phyloP scores from a whole-genome alignment of 2,329 filamentous ascomycete genomes.

The Pseudopyricularia javanii region DNA sequence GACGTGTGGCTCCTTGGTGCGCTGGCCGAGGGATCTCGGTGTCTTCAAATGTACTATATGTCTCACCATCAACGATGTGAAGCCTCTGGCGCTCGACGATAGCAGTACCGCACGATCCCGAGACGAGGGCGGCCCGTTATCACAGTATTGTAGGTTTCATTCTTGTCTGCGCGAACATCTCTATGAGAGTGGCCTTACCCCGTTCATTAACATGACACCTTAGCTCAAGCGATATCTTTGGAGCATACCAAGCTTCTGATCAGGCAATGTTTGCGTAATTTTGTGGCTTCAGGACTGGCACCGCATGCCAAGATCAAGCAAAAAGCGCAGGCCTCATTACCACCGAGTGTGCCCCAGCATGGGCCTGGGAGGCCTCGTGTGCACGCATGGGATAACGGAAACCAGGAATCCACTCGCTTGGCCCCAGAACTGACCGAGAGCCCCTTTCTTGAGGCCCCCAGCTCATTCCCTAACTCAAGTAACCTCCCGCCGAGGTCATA shows the following conservation, averaged over 20 bases:
- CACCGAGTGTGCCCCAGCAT: background rate
- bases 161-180: no score
- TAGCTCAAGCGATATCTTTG: slow-evolving; percentile 33
- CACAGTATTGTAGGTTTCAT: background rate
- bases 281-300: slow-evolving; percentile 13
- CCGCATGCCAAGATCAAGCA: background rate
- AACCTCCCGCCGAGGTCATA: slow-evolving; percentile 20
- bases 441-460: background rate
- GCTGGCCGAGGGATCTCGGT: slow-evolving; percentile 62
- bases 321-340: background rate
- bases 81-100: slow-evolving; percentile 18
- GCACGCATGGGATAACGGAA: background rate
- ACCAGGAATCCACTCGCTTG: background rate
- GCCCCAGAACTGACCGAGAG: background rate
- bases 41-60: slow-evolving; percentile 78
- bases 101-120: background rate
- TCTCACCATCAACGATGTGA: slow-evolving; percentile 71
- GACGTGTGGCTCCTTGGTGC: slow-evolving; percentile 70
- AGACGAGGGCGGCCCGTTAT: background rate
- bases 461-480: background rate
- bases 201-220: background rate
- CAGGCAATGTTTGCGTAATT: slow-evolving; percentile 23
- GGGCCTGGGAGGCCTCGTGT: background rate
- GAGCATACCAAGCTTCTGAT: slow-evolving; percentile 44
- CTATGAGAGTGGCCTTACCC: background rate